Base-by-base conservation (phyloP, 805 yeast species). In the Candida fluviatilis region DNA sequence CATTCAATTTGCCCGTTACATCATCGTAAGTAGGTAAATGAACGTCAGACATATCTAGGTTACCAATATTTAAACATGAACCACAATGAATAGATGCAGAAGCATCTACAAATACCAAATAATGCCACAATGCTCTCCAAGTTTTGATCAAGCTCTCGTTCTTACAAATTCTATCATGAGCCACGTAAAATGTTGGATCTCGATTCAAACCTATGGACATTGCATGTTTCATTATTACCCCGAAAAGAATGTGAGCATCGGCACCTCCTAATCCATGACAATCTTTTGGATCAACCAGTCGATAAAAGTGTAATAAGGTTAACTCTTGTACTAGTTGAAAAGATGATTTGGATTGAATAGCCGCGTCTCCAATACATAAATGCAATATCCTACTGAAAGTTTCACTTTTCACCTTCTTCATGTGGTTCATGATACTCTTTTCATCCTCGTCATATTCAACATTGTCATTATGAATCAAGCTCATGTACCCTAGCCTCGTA, bases 231-330 rank as follows among this genome's bases (percentile, higher is more conserved):
- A 64, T 51, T 5, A 60, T 58, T 2, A 60, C 53, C 0, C 71
- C 70, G 34, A 67, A 57, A 16, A 66, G 50, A 12, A 64, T 53
- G 35, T 63, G 66, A 3, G 66, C 59, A 43, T 69, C 73, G 0
- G 63, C 55, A 5, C 69, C 65, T 16, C 69, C 60, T 18, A 66
- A 45, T 1, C 74, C 73, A 40, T 58, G 68, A 39, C 66, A 57
- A 45, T 69, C 73, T 38, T 64, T 62, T 1, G 75, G 75, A 10
- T 63, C 57, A 11, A 67, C 63, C 27, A 51, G 54, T 14, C 66
- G 40, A 44, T 66, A 68, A 37, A 58, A 64, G 37, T 60, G 53
- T 10, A 60, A 39, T 15, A 66, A 51, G 8, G 60, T 46, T 38
- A 66, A 51, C 3, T 58, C 40, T 42, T 69, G 74, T 2, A 69